Conservation (phyloP, 1,284 basidiomycete genomes). For the Blastosporella zonata region DNA sequence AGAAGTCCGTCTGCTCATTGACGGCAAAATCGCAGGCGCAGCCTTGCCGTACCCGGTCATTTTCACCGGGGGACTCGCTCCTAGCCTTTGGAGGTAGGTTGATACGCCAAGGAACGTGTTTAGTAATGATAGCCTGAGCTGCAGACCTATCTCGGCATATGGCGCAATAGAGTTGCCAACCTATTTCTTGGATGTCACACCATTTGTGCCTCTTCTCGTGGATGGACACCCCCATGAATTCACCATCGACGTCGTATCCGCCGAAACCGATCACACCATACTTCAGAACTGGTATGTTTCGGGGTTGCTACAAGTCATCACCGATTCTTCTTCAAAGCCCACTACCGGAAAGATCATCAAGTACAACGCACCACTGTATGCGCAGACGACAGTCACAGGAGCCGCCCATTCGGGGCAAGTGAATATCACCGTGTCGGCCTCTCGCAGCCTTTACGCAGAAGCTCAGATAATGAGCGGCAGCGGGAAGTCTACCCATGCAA, state of each 20-base stretch:
- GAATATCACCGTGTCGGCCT: slow-evolving; percentile 54
- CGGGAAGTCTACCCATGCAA: slow-evolving; percentile 48
- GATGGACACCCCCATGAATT: slow-evolving; percentile 69
- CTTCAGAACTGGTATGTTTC: slow-evolving; percentile 79
- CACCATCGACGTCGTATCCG: slow-evolving; percentile 70
- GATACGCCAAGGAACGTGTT: neutral
- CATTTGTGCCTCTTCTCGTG: slow-evolving; percentile 69
- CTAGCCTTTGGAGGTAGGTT: slow-evolving; percentile 64
- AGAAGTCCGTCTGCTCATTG: slow-evolving; percentile 76
- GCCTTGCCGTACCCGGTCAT: slow-evolving; percentile 78
- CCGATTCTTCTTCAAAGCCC: slow-evolving; percentile 56
- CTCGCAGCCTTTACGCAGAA: slow-evolving; percentile 52
- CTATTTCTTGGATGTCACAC: slow-evolving; percentile 76
- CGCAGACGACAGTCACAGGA: slow-evolving; percentile 47
- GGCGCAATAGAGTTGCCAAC: slow-evolving; percentile 78
- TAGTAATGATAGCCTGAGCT: neutral
- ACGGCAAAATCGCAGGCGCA: slow-evolving; percentile 69
- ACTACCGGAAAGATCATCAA: slow-evolving; percentile 66
- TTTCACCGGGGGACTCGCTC: slow-evolving; percentile 79
- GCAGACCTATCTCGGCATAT: slow-evolving; percentile 73
- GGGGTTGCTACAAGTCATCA: slow-evolving; percentile 65
- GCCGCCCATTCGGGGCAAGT: slow-evolving; percentile 45
- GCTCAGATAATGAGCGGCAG: slow-evolving; percentile 57
- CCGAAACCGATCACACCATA: slow-evolving; percentile 62
- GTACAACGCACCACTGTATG: slow-evolving; percentile 57